A percentile compares a stretch with the other conserved stretches of the same genome.
phyloP scores from a whole-genome alignment of 2,329 filamentous ascomycete genomes.

The Alternaria sp. region DNA sequence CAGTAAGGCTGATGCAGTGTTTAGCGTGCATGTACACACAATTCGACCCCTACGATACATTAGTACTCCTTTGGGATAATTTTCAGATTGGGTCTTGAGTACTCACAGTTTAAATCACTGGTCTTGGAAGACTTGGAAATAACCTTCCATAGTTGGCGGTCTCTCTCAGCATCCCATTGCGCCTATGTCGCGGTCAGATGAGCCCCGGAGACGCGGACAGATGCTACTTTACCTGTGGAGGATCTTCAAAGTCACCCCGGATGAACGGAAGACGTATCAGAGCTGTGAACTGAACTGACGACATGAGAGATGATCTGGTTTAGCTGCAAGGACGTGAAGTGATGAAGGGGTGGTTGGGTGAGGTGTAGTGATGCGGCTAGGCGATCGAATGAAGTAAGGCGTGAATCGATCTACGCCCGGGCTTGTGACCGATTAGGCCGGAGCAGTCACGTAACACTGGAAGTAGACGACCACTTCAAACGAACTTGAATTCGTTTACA shows the following conservation, averaged over 20 bases:
- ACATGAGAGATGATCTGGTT: slow-evolving; percentile 26
- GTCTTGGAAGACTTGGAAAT: slow-evolving; percentile 81
- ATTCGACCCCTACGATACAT: slow-evolving; percentile 68
- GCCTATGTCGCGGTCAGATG: slow-evolving; percentile 62
- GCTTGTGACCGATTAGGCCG: neutral
- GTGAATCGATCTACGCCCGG: slow-evolving; percentile 17
- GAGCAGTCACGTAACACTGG: neutral
- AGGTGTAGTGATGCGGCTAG: slow-evolving; percentile 16
- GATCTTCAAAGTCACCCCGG: slow-evolving; percentile 87
- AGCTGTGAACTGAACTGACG: slow-evolving; percentile 65
- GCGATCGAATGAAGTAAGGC: slow-evolving; percentile 15
- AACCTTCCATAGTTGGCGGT: slow-evolving; percentile 87
- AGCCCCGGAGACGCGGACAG: neutral
- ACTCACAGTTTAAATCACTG: slow-evolving; percentile 81
- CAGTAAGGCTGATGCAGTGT: slow-evolving; percentile 4
- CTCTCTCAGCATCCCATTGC: slow-evolving; percentile 86
- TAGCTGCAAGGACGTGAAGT: neutral
- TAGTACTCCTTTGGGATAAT: neutral
- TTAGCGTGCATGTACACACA: slow-evolving; percentile 60
- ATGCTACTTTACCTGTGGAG: slow-evolving; percentile 70
- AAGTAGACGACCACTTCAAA: neutral
- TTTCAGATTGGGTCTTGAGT: neutral
- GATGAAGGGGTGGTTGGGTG: slow-evolving; percentile 4
- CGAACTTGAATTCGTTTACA: neutral
- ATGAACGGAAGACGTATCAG: slow-evolving; percentile 90